Evolutionary conservation across 2,329 filamentous ascomycete genomes (phyloP), one percentile per base, ranked within the genome.

Genomic region (Beauveria medogensis): DNA sequence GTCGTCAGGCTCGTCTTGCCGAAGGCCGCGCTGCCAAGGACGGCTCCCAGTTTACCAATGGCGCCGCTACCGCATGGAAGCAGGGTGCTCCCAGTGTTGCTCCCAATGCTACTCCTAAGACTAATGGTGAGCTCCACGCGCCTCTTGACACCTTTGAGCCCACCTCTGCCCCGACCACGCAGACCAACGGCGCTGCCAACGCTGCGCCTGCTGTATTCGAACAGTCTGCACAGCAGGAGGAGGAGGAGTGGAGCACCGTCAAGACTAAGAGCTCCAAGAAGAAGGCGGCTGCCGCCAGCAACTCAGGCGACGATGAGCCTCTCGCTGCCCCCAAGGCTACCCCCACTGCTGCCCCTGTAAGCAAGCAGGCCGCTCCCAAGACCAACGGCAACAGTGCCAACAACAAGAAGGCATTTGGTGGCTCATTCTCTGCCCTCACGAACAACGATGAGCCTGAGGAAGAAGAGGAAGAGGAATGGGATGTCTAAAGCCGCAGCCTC

Each of bases 21-120:
- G 91, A 95, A 73, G 92, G 92, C 63, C 85, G 90, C 66, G 80
- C 90, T 50, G 89, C 91, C 60, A 91, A 91, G 80, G 92, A 94
- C 67, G 92, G 92, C 48, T 85, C 83, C 18, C 73, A 78, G 62
- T 87, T 82, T 70, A 76, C 78, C 55, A 77, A 79, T 59, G 71
- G 68, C 47, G 69, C 67, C 64, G 74, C 76, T 59, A 78, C 77
- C 37, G 74, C 73, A 50, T 80, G 78, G 77, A 75, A 73, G 60
- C 71, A 74, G 64, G 72, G 72, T 60, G 66, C 73, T 37, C 68
- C 71, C 44, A 67, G 72, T 63, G 70, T 69, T 55, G 64, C 69
- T 56, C 68, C 71, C 44, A 67, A 72, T 63, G 70, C 68, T 56
- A 64, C 69, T 57, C 67, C 72, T 62, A 73, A 74, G 41, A 60